Evolutionary conservation across 2,329 filamentous ascomycete genomes (phyloP).

Genomic region (Canariomyces notabilis): DNA sequence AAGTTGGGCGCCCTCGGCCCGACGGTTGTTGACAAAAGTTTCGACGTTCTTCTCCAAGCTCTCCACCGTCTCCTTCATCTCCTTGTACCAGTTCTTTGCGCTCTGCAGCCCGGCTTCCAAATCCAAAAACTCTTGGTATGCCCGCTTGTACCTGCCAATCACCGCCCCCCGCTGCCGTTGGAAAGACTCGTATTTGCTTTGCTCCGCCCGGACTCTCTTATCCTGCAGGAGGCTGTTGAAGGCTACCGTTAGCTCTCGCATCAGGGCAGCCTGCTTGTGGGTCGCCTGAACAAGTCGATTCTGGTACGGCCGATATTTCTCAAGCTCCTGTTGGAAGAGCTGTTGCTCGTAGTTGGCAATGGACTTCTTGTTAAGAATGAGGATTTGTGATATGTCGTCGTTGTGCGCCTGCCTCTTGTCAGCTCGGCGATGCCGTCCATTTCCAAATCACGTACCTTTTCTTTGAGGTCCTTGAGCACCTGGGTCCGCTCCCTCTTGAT

Average conservation of each 20-base stretch:
- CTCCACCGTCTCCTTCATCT: conserved; percentile 92
- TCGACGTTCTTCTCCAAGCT: conserved; percentile 95
- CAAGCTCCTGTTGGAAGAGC: conserved; percentile 91
- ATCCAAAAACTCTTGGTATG: conserved; percentile 89
- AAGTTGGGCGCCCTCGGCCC: conserved; percentile 85
- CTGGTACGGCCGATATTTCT: conserved; percentile 93
- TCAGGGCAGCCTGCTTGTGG: conserved; percentile 87
- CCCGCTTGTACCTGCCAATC: conserved; percentile 80
- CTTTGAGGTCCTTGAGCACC: conserved; percentile 93
- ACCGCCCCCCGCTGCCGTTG: conserved; percentile 77
- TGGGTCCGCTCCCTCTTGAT: conserved; percentile 89
- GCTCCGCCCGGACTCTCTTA: conserved; percentile 86
- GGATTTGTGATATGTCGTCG: conserved; percentile 94
- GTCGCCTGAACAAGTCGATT: conserved; percentile 86
- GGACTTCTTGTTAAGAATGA: conserved; percentile 97
- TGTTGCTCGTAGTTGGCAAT: conserved; percentile 88
- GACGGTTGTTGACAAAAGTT: conserved; percentile 89
- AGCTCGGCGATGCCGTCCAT: not conserved
- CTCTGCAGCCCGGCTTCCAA: conserved; percentile 79
- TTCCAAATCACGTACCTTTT: conserved; percentile 62
- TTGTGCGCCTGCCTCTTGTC: conserved; percentile 67
- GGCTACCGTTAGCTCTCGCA: conserved; percentile 86
- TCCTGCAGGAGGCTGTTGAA: conserved; percentile 90
- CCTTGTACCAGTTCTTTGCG: conserved; percentile 87
- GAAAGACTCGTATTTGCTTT: conserved; percentile 89